Conservation (phyloP, 108 stramenopile genomes). For the Fragilaria crotonensis region DNA sequence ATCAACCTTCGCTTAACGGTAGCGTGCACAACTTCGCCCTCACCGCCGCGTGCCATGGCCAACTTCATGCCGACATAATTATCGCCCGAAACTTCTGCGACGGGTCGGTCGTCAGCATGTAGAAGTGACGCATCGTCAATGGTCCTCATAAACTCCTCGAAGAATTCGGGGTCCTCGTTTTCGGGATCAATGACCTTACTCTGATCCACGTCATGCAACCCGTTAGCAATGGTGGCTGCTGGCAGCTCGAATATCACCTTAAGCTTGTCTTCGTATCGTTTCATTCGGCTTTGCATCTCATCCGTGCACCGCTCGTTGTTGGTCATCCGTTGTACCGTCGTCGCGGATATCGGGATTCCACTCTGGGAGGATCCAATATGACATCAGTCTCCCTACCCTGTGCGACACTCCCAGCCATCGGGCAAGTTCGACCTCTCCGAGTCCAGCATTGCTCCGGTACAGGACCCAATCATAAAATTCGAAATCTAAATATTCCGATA, state of each 20-base stretch:
- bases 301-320: constrained; percentile 3
- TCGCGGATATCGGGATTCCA: constrained; percentile 3
- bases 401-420: constrained; percentile 24
- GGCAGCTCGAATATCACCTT: neutral
- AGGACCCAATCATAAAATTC: too few species aligned
- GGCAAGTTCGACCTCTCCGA: constrained; percentile 2
- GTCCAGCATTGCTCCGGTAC: constrained; percentile 5
- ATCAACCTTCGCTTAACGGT: constrained; percentile 7
- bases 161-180: too few species aligned
- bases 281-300: neutral
- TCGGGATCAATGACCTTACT: neutral
- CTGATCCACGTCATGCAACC: neutral
- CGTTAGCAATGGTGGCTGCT: neutral
- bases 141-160: too few species aligned
- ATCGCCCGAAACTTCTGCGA: neutral
- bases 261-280: constrained; percentile 2
- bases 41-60: neutral
- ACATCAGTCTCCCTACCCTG: constrained; percentile 20
- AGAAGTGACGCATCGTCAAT: too few species aligned
- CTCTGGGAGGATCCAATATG: constrained; percentile 17
- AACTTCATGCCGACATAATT: neutral
- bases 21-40: constrained; percentile 1
- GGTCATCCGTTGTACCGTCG: too few species aligned
- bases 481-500: constrained; percentile 27
- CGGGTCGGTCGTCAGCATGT: neutral